Evolutionary conservation across 2,329 filamentous ascomycete genomes (phyloP).

Genomic region (Microcera coccophila): DNA sequence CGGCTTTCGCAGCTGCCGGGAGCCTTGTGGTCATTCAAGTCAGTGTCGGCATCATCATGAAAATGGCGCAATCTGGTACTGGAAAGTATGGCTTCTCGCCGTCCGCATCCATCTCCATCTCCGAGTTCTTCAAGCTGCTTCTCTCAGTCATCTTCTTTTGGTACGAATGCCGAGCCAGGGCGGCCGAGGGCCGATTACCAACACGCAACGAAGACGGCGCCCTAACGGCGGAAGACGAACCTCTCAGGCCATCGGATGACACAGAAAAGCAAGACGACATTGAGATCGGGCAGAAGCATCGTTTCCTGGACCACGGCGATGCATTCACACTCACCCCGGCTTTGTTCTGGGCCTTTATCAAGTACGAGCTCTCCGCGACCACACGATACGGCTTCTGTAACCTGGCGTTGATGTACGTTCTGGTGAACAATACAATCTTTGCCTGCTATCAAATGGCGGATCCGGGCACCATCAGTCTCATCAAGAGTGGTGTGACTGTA

Average conservation of each 20-base stretch:
- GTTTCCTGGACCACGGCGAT: too few species aligned
- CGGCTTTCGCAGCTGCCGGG: slow-evolving; percentile 28
- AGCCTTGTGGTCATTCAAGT: slow-evolving; percentile 33
- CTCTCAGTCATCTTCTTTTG: slow-evolving; percentile 29
- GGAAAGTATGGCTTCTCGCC: slow-evolving; percentile 29
- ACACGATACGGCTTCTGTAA: slow-evolving; percentile 31
- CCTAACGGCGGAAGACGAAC: background rate
- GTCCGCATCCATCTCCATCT: slow-evolving; percentile 31
- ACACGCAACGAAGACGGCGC: background rate
- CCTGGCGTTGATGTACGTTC: slow-evolving; percentile 31
- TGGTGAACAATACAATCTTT: slow-evolving; percentile 36
- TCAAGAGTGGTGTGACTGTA: slow-evolving; percentile 31
- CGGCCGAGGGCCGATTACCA: background rate
- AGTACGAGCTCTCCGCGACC: slow-evolving; percentile 25
- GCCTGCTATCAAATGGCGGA: slow-evolving; percentile 31
- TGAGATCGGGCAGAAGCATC: background rate
- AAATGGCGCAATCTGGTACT: slow-evolving; percentile 26
- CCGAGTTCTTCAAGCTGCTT: slow-evolving; percentile 31
- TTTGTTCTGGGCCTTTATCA: background rate
- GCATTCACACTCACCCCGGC: background rate
- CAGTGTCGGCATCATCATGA: slow-evolving; percentile 34
- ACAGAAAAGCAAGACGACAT: background rate
- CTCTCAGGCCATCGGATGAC: background rate
- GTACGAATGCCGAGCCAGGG: slow-evolving; percentile 22
- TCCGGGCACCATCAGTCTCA: slow-evolving; percentile 31